phyloP scores from a whole-genome alignment of 2,329 filamentous ascomycete species.

The Fusarium torreyae region DNA sequence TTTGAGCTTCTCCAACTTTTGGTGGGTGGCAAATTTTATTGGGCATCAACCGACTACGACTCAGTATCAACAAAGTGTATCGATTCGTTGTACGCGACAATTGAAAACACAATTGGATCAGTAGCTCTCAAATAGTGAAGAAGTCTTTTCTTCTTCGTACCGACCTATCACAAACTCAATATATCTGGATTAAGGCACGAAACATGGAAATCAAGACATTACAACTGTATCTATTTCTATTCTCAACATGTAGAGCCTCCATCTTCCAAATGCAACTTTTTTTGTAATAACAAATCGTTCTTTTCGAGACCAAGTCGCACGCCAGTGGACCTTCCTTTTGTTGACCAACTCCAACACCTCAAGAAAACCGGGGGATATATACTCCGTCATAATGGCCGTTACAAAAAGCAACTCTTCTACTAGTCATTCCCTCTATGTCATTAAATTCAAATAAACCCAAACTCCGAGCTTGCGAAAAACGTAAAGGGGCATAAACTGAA shows the following conservation, averaged over 20 bases:
- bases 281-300: slow-evolving; percentile 5
- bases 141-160: not conserved
- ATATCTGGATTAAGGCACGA: not conserved
- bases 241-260: not conserved
- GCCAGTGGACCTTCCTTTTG: slow-evolving; percentile 1
- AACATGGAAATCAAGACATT: not conserved
- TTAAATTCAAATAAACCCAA: slow-evolving; percentile 19
- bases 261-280: not conserved
- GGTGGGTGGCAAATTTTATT: slow-evolving; percentile 47
- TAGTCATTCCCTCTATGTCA: slow-evolving; percentile 3
- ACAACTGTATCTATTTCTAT: slow-evolving; percentile 27
- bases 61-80: slow-evolving; percentile 2
- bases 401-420: slow-evolving; percentile 15
- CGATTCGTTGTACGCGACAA: not conserved
- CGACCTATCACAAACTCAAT: not conserved
- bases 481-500: slow-evolving; percentile 2
- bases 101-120: too few species aligned
- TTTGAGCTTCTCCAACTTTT: slow-evolving; percentile 48
- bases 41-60: slow-evolving; percentile 35
- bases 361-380: slow-evolving; percentile 15
- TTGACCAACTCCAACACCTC: slow-evolving; percentile 23
- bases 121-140: not conserved
- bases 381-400: slow-evolving; percentile 17
- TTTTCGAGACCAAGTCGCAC: slow-evolving; percentile 10
- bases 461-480: slow-evolving; percentile 23